These are phyloP conservation scores for Monosporascus sp. DNA, from an alignment of 2,329 filamentous ascomycete species.

Conservation along the genomic window DNA sequence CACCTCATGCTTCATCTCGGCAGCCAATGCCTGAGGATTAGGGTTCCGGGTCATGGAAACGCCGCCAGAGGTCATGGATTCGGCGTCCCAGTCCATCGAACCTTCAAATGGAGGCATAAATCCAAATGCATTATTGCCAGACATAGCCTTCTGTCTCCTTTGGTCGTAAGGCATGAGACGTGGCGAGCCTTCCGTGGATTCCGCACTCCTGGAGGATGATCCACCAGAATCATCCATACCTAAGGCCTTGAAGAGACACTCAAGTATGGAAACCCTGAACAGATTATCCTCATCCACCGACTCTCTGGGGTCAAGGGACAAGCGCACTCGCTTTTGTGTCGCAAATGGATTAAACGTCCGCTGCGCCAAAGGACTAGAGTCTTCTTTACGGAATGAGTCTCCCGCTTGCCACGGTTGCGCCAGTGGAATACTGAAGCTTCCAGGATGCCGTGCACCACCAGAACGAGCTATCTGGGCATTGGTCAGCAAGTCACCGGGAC, in stretches of 20 bases:
- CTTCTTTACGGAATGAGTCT: slow-evolving; percentile 30
- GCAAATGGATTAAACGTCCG: slow-evolving; percentile 52
- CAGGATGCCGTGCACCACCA: slow-evolving; percentile 40
- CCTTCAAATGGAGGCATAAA: slow-evolving; percentile 82
- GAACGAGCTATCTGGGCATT: slow-evolving; percentile 68
- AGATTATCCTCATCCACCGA: slow-evolving; percentile 81
- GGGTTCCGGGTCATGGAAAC: slow-evolving; percentile 56
- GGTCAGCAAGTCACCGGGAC: slow-evolving; percentile 73
- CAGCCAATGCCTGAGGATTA: slow-evolving; percentile 60
- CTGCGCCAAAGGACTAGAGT: slow-evolving; percentile 42
- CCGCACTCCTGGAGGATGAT: slow-evolving; percentile 58
- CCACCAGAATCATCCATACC: slow-evolving; percentile 65
- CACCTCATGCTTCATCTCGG: slow-evolving; percentile 84
- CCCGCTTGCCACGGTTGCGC: slow-evolving; percentile 21
- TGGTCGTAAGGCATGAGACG: slow-evolving; percentile 79
- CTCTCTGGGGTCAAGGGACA: slow-evolving; percentile 65
- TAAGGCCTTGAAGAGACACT: slow-evolving; percentile 93
- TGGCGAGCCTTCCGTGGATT: slow-evolving; percentile 81
- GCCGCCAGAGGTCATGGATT: slow-evolving; percentile 73
- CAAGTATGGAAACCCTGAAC: slow-evolving; percentile 84
- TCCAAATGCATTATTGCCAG: slow-evolving; percentile 79
- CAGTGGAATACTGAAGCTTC: slow-evolving; percentile 22
- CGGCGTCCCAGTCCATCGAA: slow-evolving; percentile 74
- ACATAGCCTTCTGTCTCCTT: slow-evolving; percentile 70
- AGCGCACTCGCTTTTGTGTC: slow-evolving; percentile 43